These are phyloP conservation scores for Isatis tinctoria DNA, from an alignment of 345 rosid species.

Conservation along the genomic window DNA sequence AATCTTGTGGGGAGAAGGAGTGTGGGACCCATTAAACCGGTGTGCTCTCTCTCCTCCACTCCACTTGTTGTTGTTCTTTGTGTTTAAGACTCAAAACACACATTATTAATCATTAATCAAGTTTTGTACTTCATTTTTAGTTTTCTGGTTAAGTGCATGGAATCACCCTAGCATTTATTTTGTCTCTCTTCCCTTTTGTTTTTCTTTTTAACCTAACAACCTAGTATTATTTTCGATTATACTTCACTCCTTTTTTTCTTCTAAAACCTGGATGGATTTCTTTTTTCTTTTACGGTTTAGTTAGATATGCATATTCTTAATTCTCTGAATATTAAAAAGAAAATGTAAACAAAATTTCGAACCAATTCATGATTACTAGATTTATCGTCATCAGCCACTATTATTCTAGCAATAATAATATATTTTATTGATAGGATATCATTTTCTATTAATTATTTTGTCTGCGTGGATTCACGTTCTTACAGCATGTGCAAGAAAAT, in stretches of 20 bases:
- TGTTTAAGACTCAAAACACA: background rate
- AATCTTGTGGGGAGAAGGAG: background rate
- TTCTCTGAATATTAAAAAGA: background rate
- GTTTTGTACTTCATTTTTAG: background rate
- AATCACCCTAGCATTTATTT: background rate
- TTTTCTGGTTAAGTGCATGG: constrained; percentile 1
- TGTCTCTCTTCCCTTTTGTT: background rate
- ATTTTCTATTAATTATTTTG: background rate
- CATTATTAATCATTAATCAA: constrained; percentile 2
- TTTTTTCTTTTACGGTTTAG: background rate
- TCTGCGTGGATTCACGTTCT: constrained; percentile 18
- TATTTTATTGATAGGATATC: background rate
- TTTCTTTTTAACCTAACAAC: background rate
- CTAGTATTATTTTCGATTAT: background rate
- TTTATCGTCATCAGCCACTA: background rate
- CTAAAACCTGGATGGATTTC: background rate
- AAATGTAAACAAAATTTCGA: background rate
- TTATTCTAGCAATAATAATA: background rate
- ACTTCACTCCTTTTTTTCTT: background rate
- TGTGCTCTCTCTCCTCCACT: constrained; percentile 12
- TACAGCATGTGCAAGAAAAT: constrained; percentile 18
- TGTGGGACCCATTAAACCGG: constrained; percentile 23
- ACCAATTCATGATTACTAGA: background rate
- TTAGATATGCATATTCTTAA: background rate
- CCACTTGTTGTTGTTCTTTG: constrained; percentile 17